Base-by-base conservation (phyloP, 306 rosid genomes). In the Hippophae tibetana region DNA sequence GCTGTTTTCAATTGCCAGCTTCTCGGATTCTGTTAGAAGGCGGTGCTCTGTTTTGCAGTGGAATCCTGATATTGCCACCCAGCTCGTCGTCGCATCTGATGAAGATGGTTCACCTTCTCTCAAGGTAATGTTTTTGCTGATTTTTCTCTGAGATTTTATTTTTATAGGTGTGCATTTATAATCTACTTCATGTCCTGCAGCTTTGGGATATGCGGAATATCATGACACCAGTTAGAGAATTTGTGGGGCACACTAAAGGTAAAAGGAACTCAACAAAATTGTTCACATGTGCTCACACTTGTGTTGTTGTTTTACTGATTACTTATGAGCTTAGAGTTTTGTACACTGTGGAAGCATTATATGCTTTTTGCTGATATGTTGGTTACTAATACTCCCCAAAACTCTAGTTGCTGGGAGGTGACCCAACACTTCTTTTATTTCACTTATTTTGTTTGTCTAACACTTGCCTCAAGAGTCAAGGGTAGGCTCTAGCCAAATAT, bases 151-250 rank as follows among this genome's bases (percentile, higher is more conserved):
- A 11, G 48, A 43, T 31, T 25, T 53, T 50, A 62, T 65, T 40
- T 58, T 71, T 47, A 11, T 56, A 62, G 48, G 47, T 54, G 62
- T 31, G 38, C 38, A 31, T 31, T 31, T n/a, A 9, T 63, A 55
- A 43, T 54, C 12, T 63, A 18, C 47, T 55, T 27, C 14, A 57
- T 72, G 50, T 55, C 10, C 73, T 66, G 79, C 94, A 93, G 99
- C 94, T 93, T 68, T 93, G 99, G 99, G 99, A 93, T 74, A 89
- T 93, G 99, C 84, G 99, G 74, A 93, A 93, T 72, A 67, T 61
- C 73, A 78, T 93, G 85, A 65, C 90, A 27, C 99, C 99, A 5
- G 72, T 93, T 56, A 86, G 76, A 76, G 99, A 93, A 81, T 84
- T 93, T 89, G 82, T 69, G 25, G 99, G 99, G 62, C 99, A 93